A percentile compares a stretch with the other conserved stretches of the same genome.
Conservation (phyloP, 768 basidiomycete species). For the Trametes maxima region DNA sequence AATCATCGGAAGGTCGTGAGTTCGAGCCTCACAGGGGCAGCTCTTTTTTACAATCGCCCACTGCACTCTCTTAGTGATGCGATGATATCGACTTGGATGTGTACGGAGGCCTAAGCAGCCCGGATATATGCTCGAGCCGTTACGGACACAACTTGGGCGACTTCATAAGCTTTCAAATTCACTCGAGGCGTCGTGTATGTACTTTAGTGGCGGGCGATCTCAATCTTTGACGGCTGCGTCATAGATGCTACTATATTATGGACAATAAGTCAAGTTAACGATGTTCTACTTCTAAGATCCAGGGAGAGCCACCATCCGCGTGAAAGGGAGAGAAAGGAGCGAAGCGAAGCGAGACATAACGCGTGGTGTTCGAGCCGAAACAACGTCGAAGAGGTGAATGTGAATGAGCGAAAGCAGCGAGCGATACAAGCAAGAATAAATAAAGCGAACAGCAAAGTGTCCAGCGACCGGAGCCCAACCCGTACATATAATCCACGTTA, state of each 20-base stretch:
- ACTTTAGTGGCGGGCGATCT: too few species aligned
- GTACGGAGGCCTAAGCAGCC: too few species aligned
- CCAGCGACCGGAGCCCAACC: conserved; percentile 6
- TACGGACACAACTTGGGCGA: too few species aligned
- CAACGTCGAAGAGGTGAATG: neutral
- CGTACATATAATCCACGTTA: conserved; percentile 12
- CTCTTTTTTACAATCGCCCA: neutral
- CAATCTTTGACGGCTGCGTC: neutral
- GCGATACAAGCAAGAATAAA: conserved; percentile 25
- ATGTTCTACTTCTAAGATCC: conserved; percentile 21
- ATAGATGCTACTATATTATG: conserved; percentile 8
- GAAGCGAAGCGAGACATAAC: conserved; percentile 6
- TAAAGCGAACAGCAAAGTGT: conserved; percentile 20
- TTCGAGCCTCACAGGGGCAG: conserved; percentile 62
- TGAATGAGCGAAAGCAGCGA: conserved; percentile 15
- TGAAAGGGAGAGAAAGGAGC: neutral
- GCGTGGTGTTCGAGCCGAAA: neutral
- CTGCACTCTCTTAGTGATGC: too few species aligned
- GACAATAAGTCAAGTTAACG: conserved; percentile 22
- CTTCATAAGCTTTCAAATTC: neutral
- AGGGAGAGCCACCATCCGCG: conserved; percentile 4
- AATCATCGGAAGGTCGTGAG: conserved; percentile 65
- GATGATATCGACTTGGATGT: too few species aligned
- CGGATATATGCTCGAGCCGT: too few species aligned
- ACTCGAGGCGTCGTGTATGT: neutral